Percentiles rank a stretch among this genome's conserved stretches.
phyloP scores from a whole-genome alignment of 2,329 filamentous ascomycete genomes.

The Zymoseptoria pseudotritici region DNA sequence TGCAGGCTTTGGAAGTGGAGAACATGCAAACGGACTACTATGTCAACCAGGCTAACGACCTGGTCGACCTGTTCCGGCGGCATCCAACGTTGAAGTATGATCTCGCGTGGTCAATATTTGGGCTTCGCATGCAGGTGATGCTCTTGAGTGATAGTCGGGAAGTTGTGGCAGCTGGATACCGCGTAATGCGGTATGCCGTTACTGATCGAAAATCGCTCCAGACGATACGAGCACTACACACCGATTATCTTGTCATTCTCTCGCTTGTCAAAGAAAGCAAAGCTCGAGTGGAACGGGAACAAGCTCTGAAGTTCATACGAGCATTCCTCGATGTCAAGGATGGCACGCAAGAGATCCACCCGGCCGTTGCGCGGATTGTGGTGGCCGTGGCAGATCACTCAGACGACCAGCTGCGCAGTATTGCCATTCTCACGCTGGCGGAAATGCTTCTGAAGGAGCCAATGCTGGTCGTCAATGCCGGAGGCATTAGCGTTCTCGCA shows the following conservation, averaged over 20 bases:
- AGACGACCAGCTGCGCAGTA: constrained; percentile 78
- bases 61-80: constrained; percentile 94
- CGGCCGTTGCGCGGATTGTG: constrained; percentile 79
- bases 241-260: constrained; percentile 83
- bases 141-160: constrained; percentile 91
- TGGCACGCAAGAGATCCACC: constrained; percentile 78
- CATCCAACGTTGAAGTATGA: constrained; percentile 94
- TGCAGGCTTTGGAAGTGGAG: constrained; percentile 81
- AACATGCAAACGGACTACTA: constrained; percentile 92
- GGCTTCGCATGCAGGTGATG: constrained; percentile 89
- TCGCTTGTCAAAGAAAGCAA: constrained; percentile 94
- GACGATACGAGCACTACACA: constrained; percentile 80
- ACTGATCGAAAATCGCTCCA: constrained; percentile 84
- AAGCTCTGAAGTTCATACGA: constrained; percentile 91
- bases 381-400: constrained; percentile 82
- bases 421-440: constrained; percentile 85
- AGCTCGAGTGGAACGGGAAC: constrained; percentile 92
- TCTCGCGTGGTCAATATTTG: constrained; percentile 91
- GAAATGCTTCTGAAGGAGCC: constrained; percentile 88
- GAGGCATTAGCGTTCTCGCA: constrained; percentile 79
- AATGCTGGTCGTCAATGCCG: constrained; percentile 68
- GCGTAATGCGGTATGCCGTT: constrained; percentile 88
- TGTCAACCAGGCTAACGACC: constrained; percentile 79
- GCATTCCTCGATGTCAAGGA: constrained; percentile 94
- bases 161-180: constrained; percentile 88